Evolutionary conservation across 2,329 filamentous ascomycete species (phyloP), one percentile per base, ranked within the genome.

Genomic region (Alternaria metachromatica): DNA sequence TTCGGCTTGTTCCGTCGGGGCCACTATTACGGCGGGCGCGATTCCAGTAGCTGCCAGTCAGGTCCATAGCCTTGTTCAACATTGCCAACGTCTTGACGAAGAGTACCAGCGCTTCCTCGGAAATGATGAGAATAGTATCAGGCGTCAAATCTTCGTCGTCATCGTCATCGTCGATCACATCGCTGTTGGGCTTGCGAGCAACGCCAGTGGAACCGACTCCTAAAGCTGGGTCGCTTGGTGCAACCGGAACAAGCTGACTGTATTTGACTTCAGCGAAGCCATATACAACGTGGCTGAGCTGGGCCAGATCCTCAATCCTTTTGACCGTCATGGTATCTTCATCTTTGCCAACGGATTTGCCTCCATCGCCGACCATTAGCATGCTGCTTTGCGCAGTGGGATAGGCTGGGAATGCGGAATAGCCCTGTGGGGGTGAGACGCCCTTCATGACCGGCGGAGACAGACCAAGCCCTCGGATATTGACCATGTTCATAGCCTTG

Each of bases 181-280:
- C 75, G 48, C 62, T 73, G 45, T 67, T 75, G n/a, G 74, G 74
- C 62, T 76, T 78, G 43, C 76, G 65, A 26, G 65, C 72, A 49
- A 79, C 82, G n/a, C 87, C 80, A 13, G 90, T 89, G 55, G 80
- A 78, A 54, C 82, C 82, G 46, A 85, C 82, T 7, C 90, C 90
- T 5, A 93, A 85, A 6, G 88, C 89, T 69, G 91, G 89, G 53
- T 92, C 89, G 69, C 87, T 87, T 1, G 95, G 96, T 1, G 93
- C 89, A 48, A 96, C 83, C 4, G 96, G 96, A 54, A 97, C 88
- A n/a, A 99, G 87, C 80, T 99, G 96, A 80, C 96, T 96, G 81
- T 96, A 97, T 81, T 99, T 99, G 76, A 99, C 95, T 81, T 99
- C 95, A 6, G 96, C 96, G 80, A 99, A 98, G 4, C 95, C 94